Conservation (phyloP, 441 rosid genomes). For the Adansonia madagascariensis region DNA sequence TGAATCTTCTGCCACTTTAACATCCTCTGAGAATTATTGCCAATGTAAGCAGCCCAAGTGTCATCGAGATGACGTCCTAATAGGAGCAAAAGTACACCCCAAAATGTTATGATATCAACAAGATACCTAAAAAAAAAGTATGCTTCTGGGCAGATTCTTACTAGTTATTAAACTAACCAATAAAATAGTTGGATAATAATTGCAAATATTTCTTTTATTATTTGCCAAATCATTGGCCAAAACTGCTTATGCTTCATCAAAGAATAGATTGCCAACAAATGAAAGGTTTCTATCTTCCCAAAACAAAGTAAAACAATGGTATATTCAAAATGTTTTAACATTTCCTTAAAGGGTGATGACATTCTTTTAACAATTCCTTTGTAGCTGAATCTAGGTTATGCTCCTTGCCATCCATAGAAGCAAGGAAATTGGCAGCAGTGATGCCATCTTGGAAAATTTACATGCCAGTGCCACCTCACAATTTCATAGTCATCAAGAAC, state of each 20-base stretch:
- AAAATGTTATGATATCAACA: background rate
- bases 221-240: background rate
- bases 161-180: background rate
- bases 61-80: constrained; percentile 96
- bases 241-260: background rate
- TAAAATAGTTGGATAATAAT: background rate
- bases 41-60: constrained; percentile 77
- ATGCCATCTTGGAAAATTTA: background rate
- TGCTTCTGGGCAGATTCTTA: background rate
- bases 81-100: constrained; percentile 12
- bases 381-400: background rate
- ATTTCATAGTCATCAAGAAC: background rate
- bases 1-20: constrained; percentile 69
- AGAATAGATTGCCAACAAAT: background rate
- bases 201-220: background rate
- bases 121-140: background rate
- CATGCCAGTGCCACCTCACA: background rate
- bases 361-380: background rate
- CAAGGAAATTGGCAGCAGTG: background rate
- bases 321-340: background rate
- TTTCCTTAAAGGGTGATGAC: background rate
- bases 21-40: constrained; percentile 48
- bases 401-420: constrained; percentile 2
- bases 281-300: background rate
- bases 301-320: background rate